Base-by-base conservation (phyloP, 345 rosid species). In the Cardamine resedifolia region DNA sequence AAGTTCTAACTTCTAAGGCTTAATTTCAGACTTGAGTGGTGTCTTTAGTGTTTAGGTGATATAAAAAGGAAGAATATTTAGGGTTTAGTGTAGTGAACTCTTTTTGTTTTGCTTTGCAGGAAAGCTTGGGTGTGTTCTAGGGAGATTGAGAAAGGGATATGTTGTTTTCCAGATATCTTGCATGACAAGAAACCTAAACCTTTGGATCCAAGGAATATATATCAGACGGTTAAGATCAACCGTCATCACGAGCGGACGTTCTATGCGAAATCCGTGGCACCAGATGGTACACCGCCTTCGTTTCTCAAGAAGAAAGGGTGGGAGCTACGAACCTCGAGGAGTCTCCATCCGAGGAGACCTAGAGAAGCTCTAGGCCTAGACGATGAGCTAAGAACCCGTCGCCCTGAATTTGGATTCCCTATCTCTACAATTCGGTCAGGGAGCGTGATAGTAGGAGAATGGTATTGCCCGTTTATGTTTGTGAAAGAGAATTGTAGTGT, bases 381-480 rank as follows among this genome's bases (percentile, higher is more conserved):
- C n/a, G 56, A 50, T 34, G 48, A 85, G 28, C 84, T 84, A 19
- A 77, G 96, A 60, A 14, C 77, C 1, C 84, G 71, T 26, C 88
- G 86, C 19, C 97, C 94, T 5, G 64, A 68, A 11, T 81, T 85
- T 4, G 64, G 71, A 34, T 89, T 89, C 72, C 78, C 83, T 0
- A 55, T 83, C 41, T 68, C 81, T 0, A 73, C 57, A 60, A 81
- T 71, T 47, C 79, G 79, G 10, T 87, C 90, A 2, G 58, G 69
- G 27, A 57, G 81, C 0, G 77, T 72, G 26, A 55, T 80, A 10
- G 85, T 89, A 10, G 96, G 96, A 20, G 75, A 81, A 78, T 92
- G 98, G 98, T 89, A 84, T 44, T 92, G 96, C 72, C 92, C 92
- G 1, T 86, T 84, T 55, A 63, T 92, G 80, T 88, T 87, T 62